Base-by-base conservation (phyloP, 2,329 filamentous ascomycete species). In the Arthrobotrys sphaeroides region DNA sequence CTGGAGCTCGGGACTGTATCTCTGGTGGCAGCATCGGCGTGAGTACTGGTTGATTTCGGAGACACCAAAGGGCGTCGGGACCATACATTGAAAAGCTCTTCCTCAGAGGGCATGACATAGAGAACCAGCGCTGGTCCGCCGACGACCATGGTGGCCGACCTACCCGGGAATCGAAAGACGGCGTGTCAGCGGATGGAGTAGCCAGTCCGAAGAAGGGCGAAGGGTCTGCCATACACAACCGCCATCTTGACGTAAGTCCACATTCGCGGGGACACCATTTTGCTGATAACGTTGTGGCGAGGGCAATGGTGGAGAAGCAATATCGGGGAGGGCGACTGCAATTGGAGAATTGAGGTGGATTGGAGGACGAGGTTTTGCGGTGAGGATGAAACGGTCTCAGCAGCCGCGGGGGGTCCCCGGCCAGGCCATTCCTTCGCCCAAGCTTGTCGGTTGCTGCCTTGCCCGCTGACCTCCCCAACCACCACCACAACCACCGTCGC, bases 1-100 rank as follows among this genome's bases (percentile, higher is more conserved):
- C 81, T 95, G 91, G n/a, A 99, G 87, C 33, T 98, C 95, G 0
- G 94, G 94, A 83, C 94, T 98, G 85, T 98, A 98, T 83, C 87
- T 89, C 84, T 92, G 86, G 85, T 96, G 93, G 43, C 42, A 47
- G 43, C 2, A 42, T 38, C 26, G 42, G 26, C 12, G 22, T 36
- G 16, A 10, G 43, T 24, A 45, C 20, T 42, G 16, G 26, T 1
- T 18, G 36, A 6, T 16, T 22, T 22, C 5, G 18, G 47, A 16
- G 9, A 20, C 12, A 31, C 9, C 16, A 13, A 36, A 31, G 45
- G 18, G 7, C 7, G 31, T 4, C 7, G 47, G 20, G 6, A 31
- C 43, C 38, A 4, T 6, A 79, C 78, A 47, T 79, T 77, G 67
- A 80, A 80, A 38, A 99, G 87, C 84, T 98, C 93, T 83, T 97